A percentile compares a stretch with the other conserved stretches of the same genome.
phyloP scores from a whole-genome alignment of 2,329 filamentous ascomycete species.

The Purpureocillium takamizusanense region DNA sequence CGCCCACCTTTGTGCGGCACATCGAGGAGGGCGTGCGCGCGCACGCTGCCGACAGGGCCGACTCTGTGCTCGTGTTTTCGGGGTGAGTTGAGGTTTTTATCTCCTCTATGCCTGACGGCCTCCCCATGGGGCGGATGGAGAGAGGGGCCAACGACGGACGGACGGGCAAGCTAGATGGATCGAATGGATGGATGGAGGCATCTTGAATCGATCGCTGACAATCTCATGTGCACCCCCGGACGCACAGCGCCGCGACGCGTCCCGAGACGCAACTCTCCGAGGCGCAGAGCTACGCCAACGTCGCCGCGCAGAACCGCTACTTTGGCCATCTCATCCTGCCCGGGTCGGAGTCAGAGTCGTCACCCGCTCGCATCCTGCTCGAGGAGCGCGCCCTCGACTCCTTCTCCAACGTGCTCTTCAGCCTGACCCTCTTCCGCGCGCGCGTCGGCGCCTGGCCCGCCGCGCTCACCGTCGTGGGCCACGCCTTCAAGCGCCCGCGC shows the following conservation, averaged over 20 bases:
- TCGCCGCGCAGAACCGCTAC: slow-evolving; percentile 36
- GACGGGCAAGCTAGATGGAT: too few species aligned
- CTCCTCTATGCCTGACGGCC: neutral
- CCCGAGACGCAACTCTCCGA: slow-evolving; percentile 47
- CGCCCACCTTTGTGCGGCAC: slow-evolving; percentile 70
- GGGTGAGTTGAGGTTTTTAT: slow-evolving; percentile 41
- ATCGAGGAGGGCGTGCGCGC: slow-evolving; percentile 53
- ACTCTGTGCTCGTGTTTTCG: slow-evolving; percentile 58
- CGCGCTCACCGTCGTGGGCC: slow-evolving; percentile 55
- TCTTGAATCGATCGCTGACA: too few species aligned
- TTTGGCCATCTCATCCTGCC: slow-evolving; percentile 27
- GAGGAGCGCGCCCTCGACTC: slow-evolving; percentile 76
- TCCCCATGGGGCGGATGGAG: too few species aligned
- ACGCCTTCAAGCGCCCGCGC: slow-evolving; percentile 58
- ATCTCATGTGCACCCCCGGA: neutral
- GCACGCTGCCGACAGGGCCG: slow-evolving; percentile 32
- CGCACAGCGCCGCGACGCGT: slow-evolving; percentile 52
- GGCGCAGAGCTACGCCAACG: slow-evolving; percentile 51
- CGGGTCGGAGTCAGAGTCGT: slow-evolving; percentile 1
- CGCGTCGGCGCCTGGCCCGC: slow-evolving; percentile 40
- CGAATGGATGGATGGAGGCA: too few species aligned
- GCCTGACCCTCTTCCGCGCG: slow-evolving; percentile 43
- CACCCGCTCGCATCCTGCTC: slow-evolving; percentile 44
- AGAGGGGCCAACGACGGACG: too few species aligned
- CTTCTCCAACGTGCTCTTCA: slow-evolving; percentile 76